Conservation (phyloP, 2,329 filamentous ascomycete genomes). For the Apiospora malaysiana region DNA sequence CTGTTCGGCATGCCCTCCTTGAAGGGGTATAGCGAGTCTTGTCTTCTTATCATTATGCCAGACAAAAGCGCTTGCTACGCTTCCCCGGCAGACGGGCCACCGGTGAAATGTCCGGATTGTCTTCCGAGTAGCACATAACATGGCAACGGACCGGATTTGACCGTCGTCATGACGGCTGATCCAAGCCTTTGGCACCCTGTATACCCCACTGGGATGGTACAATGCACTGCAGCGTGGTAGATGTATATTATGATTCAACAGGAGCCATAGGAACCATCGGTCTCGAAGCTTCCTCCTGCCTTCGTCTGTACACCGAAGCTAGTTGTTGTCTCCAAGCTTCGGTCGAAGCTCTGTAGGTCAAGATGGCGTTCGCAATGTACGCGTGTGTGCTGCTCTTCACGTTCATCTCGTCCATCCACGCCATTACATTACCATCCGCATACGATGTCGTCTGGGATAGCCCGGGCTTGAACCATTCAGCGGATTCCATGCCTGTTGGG, state of each 20-base stretch:
- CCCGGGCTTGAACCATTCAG: conserved; percentile 10
- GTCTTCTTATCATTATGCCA: background rate
- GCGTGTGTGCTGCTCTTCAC: background rate
- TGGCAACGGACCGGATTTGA: background rate
- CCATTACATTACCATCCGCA: background rate
- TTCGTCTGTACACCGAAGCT: background rate
- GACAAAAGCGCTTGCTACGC: background rate
- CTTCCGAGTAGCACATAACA: background rate
- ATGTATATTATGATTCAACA: background rate
- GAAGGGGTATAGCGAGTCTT: conserved; percentile 8
- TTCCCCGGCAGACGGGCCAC: background rate
- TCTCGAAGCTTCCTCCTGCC: background rate
- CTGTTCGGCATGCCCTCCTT: background rate
- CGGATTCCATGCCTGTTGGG: conserved; percentile 21
- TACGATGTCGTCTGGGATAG: conserved; percentile 15
- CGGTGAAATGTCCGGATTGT: background rate
- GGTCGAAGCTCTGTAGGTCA: background rate
- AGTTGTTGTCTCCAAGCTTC: background rate
- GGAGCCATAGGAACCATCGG: background rate
- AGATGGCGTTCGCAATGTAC: background rate
- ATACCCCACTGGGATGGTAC: background rate
- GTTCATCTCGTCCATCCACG: background rate
- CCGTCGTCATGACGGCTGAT: background rate
- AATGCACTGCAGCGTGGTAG: background rate
- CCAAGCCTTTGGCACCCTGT: background rate